Evolutionary conservation across 2,329 filamentous ascomycete species (phyloP).

Genomic region (Cladobotryum protrusum): DNA sequence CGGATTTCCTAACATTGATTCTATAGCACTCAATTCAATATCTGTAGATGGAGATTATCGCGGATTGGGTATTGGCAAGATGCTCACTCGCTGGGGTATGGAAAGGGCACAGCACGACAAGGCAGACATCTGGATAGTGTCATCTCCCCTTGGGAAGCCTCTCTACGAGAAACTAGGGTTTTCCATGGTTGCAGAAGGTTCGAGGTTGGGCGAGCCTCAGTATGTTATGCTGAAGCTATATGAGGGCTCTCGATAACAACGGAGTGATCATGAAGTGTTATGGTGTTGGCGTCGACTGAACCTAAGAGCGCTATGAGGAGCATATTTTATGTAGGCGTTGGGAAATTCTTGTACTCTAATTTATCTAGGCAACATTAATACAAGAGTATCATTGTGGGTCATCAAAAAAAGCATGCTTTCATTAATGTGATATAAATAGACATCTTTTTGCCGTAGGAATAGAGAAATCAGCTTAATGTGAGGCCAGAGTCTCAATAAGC

Average conservation of each 20-base stretch:
- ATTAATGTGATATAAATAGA: too few species aligned
- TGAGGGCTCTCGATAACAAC: neutral
- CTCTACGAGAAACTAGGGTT: conserved; percentile 13
- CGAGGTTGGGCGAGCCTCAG: conserved; percentile 11
- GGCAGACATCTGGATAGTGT: conserved; percentile 12
- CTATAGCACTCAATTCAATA: conserved; percentile 13
- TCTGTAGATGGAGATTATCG: conserved; percentile 12
- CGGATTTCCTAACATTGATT: neutral
- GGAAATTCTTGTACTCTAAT: too few species aligned
- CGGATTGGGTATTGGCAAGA: conserved; percentile 13
- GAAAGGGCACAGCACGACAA: conserved; percentile 7
- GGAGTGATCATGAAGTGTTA: too few species aligned
- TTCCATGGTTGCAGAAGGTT: conserved; percentile 9
- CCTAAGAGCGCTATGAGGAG: too few species aligned
- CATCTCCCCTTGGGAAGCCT: conserved; percentile 7
- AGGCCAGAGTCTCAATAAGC: too few species aligned
- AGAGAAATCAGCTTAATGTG: too few species aligned
- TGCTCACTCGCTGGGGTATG: conserved; percentile 13
- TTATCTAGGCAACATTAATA: too few species aligned
- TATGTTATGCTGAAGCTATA: conserved; percentile 13
- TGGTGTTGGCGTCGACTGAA: too few species aligned
- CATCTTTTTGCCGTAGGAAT: too few species aligned
- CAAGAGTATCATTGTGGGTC: too few species aligned
- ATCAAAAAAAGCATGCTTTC: too few species aligned
- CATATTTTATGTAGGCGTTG: too few species aligned